phyloP scores from a whole-genome alignment of 2,329 filamentous ascomycete species.

The Domatiomyces catenatus region DNA sequence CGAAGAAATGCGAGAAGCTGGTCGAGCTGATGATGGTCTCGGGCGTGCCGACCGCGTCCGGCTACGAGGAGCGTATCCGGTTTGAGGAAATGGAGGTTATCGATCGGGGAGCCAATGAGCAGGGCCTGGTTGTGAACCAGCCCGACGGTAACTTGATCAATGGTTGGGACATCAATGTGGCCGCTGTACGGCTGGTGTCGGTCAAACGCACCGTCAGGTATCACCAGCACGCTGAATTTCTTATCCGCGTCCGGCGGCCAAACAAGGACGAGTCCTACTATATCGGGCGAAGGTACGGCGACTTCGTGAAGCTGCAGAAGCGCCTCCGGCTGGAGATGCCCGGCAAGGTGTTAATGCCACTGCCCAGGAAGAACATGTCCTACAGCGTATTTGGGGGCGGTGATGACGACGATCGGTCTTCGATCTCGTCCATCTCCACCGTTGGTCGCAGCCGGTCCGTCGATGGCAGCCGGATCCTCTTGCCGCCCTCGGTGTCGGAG shows the following conservation, averaged over 20 bases:
- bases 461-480: constrained; percentile 18
- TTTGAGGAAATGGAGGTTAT: constrained; percentile 97
- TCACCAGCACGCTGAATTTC: constrained; percentile 87
- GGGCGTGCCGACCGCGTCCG: constrained; percentile 83
- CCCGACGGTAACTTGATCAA: constrained; percentile 88
- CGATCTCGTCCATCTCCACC: constrained; percentile 66
- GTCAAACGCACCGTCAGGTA: constrained; percentile 76
- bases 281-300: constrained; percentile 72
- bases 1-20: constrained; percentile 82
- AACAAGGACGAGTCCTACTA: constrained; percentile 65
- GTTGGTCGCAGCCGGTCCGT: constrained; percentile 33
- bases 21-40: constrained; percentile 99
- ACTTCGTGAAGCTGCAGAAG: constrained; percentile 69
- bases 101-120: constrained; percentile 80
- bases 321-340: constrained; percentile 70
- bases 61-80: constrained; percentile 91
- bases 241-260: constrained; percentile 69
- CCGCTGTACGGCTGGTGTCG: constrained; percentile 65
- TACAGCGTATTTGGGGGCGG: constrained; percentile 47
- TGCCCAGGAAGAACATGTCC: constrained; percentile 86
- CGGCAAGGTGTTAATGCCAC: constrained; percentile 69
- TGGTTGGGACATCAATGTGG: constrained; percentile 93
- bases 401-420: constrained; percentile 62
- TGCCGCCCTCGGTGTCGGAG: constrained; percentile 6
- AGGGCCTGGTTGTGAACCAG: constrained; percentile 69